Evolutionary conservation across 2,329 filamentous ascomycete genomes (phyloP), one percentile per base, ranked within the genome.

Genomic region (Grosmannia clavigera): DNA sequence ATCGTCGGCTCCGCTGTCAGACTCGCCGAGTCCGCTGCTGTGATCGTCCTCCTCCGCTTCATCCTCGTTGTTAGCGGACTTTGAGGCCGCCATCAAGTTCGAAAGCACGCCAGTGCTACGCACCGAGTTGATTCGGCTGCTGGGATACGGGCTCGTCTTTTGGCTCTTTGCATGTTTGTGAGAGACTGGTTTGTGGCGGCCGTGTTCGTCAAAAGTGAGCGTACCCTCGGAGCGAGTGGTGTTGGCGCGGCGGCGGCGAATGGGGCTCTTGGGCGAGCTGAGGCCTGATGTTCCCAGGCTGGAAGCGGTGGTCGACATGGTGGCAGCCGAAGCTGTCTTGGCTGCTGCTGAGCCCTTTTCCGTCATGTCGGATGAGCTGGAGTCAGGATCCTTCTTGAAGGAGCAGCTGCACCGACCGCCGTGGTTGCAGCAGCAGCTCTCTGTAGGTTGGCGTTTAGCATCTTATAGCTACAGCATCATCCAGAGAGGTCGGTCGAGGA

Each of bases 361-460:
- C 1, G 61, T 31, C 1, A 58, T 29, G 29, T 38, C 14, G 11
- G 57, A 56, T 83, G 81, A 67, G 85, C 82, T 61, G 86, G 77
- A 62, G 27, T 57, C 55, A 19, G 27, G 22, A 3, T 86, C 83
- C 71, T 83, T 85, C 73, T 86, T 86, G 68, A 80, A 72, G 60
- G 78, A 77, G 70, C 85, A 88, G 59, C 81, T 81, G 75, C 85
- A 88, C 66, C 80, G 80, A 54, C 79, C 82, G 64, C 84, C 85
- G 66, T 87, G 84, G 70, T 85, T 86, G 71, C 84, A 87, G 72
- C 83, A 86, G 71, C 85, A 88, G 66, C 81, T 85, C 66, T 84
- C 82, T 82, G 73, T 60, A 66, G 58, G 61, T 16, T 19, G 29
- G 19, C 2, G 48, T 31, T 60, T 58, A 61, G 60, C 22, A 22